Evolutionary conservation across 2,329 filamentous ascomycete species (phyloP).

Genomic region (Aspergillus pseudonomiae): DNA sequence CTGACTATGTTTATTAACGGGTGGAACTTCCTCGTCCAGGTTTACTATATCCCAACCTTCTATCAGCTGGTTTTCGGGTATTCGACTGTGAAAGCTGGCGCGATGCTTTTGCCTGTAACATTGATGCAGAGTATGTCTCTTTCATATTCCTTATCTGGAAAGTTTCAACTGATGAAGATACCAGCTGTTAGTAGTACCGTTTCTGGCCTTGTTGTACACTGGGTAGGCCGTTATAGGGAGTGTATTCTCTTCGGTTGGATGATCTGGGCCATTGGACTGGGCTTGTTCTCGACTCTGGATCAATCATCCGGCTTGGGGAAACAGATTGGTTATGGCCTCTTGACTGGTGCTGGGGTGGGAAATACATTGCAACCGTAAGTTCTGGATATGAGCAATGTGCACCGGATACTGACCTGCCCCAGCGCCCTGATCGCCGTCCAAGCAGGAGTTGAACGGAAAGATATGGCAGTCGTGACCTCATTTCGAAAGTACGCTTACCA

Average conservation of each 20-base stretch:
- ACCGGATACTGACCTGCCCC: neutral
- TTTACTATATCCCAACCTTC: constrained; percentile 66
- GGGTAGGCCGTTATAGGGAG: constrained; percentile 57
- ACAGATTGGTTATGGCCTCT: constrained; percentile 57
- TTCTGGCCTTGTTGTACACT: constrained; percentile 57
- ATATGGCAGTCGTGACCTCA: constrained; percentile 47
- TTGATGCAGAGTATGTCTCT: constrained; percentile 44
- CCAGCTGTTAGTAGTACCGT: constrained; percentile 52
- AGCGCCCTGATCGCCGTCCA: constrained; percentile 43
- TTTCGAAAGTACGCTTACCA: constrained; percentile 35
- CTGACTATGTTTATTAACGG: constrained; percentile 62
- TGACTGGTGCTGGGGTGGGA: constrained; percentile 57
- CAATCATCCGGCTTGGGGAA: constrained; percentile 53
- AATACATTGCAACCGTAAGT: constrained; percentile 54
- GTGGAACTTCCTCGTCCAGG: constrained; percentile 62
- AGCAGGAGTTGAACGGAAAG: constrained; percentile 41
- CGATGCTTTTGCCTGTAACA: constrained; percentile 55
- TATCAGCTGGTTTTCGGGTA: constrained; percentile 59
- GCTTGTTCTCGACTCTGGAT: constrained; percentile 57
- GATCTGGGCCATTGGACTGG: constrained; percentile 56
- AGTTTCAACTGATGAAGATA: constrained; percentile 29
- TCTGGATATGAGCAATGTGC: neutral
- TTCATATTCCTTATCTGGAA: neutral
- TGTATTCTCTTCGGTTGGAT: constrained; percentile 59
- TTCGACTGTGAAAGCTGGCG: constrained; percentile 52